Evolutionary conservation across 495 filamentous ascomycete species (phyloP), one percentile per base, ranked within the genome.

Genomic region (Ramalina intermedia): DNA sequence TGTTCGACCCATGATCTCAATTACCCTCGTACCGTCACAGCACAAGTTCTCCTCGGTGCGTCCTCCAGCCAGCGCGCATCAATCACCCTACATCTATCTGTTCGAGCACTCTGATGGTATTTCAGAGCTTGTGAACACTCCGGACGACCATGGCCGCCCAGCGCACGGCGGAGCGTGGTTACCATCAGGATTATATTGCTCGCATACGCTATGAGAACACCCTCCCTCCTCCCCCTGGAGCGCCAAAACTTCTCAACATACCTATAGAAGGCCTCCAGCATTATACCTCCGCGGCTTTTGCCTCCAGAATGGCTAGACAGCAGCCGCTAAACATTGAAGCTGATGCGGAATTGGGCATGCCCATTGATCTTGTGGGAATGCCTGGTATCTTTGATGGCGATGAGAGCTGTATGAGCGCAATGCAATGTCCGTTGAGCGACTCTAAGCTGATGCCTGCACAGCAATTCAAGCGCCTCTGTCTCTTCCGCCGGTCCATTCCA

Each of bases 271-370:
- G 93, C 13, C 74, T 96, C 17, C 72, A 81, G 8, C 81, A 87
- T 57, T 96, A 95, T 63, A 88, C 90, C 13, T 82, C 80, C 9
- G 83, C 90, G 1, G 79, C 75, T 2, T 96, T 94, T 68, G 85
- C 87, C 21, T 89, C 87, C 27, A 81, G 85, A 45, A 66, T 98
- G 51, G 85, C 85, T 1, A 74, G 88, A 54, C 86, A 93, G 52
- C 89, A 96, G 67, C 80, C 88, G n/a, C 69, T 93, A 4, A 95
- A 94, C 52, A 88, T 98, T 46, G 91, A 96, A 64, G 87, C 88
- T 18, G 93, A 98, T 77, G 89, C 88, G 17, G 93, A 96, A 69
- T 78, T 95, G 50, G 91, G 93, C 35, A 96, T 98, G 90, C 87
- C 86, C 37, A 79, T 98, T 63, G 90, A 98, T 62, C 68, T 98